Evolutionary conservation across 805 yeast species (phyloP).

Genomic region (Candida khao-thaluensis): DNA sequence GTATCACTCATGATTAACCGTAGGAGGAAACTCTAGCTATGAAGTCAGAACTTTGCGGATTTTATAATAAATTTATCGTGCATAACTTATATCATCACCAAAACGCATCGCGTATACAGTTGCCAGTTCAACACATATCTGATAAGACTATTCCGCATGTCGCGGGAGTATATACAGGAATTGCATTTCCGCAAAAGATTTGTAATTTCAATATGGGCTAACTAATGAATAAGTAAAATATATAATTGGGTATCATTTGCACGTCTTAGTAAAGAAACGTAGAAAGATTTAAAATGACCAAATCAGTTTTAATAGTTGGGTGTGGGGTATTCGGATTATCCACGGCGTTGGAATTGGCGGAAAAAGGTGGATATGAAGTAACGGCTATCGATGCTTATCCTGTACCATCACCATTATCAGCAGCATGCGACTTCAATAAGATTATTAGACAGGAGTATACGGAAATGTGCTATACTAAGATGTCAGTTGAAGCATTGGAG

Average conservation of each 20-base stretch:
- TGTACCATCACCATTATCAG: constrained; percentile 47
- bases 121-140: too few relatives aligned
- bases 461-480: constrained; percentile 39
- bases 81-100: too few relatives aligned
- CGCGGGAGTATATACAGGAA: background rate
- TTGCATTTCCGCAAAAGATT: background rate
- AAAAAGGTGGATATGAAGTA: constrained; percentile 14
- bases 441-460: constrained; percentile 49
- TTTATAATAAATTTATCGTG: too few relatives aligned
- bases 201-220: too few relatives aligned
- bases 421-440: constrained; percentile 50
- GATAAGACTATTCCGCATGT: constrained; percentile 5
- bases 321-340: constrained; percentile 19
- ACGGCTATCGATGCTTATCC: constrained; percentile 25
- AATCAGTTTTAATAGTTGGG: constrained; percentile 17
- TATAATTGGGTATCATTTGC: too few relatives aligned
- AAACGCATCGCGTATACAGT: too few relatives aligned
- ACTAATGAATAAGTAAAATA: too few relatives aligned
- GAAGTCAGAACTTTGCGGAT: too few relatives aligned
- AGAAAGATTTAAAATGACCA: constrained; percentile 8
- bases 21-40: too few relatives aligned
- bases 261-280: background rate
- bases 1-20: constrained; percentile 6
- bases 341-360: constrained; percentile 17
- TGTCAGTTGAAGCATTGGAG: constrained; percentile 46